Evolutionary conservation across 2,329 filamentous ascomycete genomes (phyloP), one percentile per base, ranked within the genome.

Genomic region (Herpomyces periplanetae): DNA sequence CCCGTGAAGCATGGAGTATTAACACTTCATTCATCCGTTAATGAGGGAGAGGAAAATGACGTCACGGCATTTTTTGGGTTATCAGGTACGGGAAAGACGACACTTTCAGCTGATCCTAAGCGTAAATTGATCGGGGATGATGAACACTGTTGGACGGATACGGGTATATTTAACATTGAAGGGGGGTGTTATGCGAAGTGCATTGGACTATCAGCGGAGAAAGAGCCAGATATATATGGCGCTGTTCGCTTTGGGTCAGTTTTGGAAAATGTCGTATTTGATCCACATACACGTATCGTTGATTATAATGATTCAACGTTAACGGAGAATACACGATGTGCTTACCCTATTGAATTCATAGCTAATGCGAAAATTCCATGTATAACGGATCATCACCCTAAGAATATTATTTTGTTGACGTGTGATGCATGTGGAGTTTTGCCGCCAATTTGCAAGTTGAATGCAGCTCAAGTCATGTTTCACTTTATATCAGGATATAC

Each of bases 401-500:
- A 52, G 42, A 96, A 96, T 58, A 91, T 96, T 44, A 66, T 96
- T 37, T 63, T 96, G 31, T 60, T 96, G 31, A 96, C 80, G 26
- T 96, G 80, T 47, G 80, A 96, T 34, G 80, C 80, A 24, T 69
- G 80, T 30, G 80, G 80, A 49, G 80, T 96, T 19, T 59, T 96
- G 22, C 80, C 80, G 22, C 80, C 80, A 18, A 91, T 96, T 45
- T 88, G 71, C 34, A 91, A 91, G 53, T 63, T 96, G 38, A 59
- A 64, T 49, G 56, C 63, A 27, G 58, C 68, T 34, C 80, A 91
- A 49, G 87, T 71, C 41, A 91, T 96, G 75, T 96, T 91, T 62
- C 80, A 96, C 54, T 96, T 96, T 59, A 96, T 96, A 45, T 85
- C 68, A 8, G 80, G 80, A 32, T 96, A 96, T 54, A 96, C 80